phyloP scores from a whole-genome alignment of 495 filamentous ascomycete species.

The Astrothelium macrocarpum region DNA sequence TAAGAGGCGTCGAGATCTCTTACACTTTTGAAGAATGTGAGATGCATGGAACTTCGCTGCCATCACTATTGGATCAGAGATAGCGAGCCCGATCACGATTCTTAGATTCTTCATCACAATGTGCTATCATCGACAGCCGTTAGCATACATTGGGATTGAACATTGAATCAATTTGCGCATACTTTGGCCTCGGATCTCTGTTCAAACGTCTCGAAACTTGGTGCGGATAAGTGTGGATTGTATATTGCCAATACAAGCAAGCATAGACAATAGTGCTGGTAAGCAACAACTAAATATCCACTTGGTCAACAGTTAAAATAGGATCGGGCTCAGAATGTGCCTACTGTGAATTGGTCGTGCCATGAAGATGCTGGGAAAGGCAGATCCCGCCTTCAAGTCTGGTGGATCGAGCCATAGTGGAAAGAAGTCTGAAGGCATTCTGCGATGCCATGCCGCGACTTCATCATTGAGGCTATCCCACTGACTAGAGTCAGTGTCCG shows the following conservation, averaged over 20 bases:
- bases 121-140: not conserved
- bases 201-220: not conserved
- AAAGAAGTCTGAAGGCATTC: slow-evolving; percentile 13
- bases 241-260: slow-evolving; percentile 15
- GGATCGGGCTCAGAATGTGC: not conserved
- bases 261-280: slow-evolving; percentile 17
- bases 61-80: not conserved
- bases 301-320: not conserved
- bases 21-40: slow-evolving; percentile 12
- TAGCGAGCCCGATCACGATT: slow-evolving; percentile 3
- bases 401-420: slow-evolving; percentile 7
- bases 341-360: slow-evolving; percentile 9
- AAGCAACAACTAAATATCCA: slow-evolving; percentile 9
- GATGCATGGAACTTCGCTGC: not conserved
- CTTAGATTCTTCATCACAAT: slow-evolving; percentile 1
- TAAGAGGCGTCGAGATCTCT: too few relatives aligned
- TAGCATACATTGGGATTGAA: not conserved
- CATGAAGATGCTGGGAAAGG: slow-evolving; percentile 7
- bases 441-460: slow-evolving; percentile 12
- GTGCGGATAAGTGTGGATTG: slow-evolving; percentile 1
- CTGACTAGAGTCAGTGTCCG: not conserved
- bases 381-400: slow-evolving; percentile 7
- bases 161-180: not conserved
- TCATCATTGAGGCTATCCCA: slow-evolving; percentile 14
- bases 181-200: not conserved